Conservation (phyloP, 768 basidiomycete genomes). For the Dendrothele bispora region DNA sequence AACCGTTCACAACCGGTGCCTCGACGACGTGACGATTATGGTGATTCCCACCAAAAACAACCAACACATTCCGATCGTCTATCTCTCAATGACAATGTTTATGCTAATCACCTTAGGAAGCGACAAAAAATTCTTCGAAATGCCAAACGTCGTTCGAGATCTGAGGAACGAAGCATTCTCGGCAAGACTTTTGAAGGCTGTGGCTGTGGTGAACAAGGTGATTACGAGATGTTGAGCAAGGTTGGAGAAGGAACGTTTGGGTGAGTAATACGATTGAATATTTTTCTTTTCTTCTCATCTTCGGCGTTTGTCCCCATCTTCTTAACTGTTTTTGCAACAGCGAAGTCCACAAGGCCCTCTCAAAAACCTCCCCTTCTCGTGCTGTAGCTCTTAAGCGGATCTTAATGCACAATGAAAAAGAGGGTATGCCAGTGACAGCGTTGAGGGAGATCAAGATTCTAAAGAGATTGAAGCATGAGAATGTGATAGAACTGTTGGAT, state of each 20-base stretch:
- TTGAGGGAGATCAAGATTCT: slow-evolving; percentile 96
- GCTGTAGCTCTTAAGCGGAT: slow-evolving; percentile 91
- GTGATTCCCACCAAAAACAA: slow-evolving; percentile 18
- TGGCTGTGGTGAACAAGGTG: slow-evolving; percentile 69
- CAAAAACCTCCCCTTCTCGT: slow-evolving; percentile 54
- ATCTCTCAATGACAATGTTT: no score
- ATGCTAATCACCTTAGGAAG: no score
- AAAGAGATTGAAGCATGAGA: slow-evolving; percentile 83
- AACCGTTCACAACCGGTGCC: slow-evolving; percentile 5
- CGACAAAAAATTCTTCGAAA: background rate
- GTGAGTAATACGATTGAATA: slow-evolving; percentile 45
- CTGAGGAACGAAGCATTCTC: slow-evolving; percentile 69
- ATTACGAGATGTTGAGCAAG: slow-evolving; percentile 83
- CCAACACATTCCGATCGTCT: slow-evolving; percentile 25
- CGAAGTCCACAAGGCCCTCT: slow-evolving; percentile 88
- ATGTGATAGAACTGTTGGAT: slow-evolving; percentile 85
- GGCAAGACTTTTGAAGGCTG: slow-evolving; percentile 69
- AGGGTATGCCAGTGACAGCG: slow-evolving; percentile 96
- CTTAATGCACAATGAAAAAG: slow-evolving; percentile 94
- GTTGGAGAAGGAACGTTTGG: slow-evolving; percentile 98
- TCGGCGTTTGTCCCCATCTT: slow-evolving; percentile 9
- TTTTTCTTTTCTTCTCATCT: slow-evolving; percentile 6
- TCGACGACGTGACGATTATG: slow-evolving; percentile 2
- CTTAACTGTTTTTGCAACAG: slow-evolving; percentile 39
- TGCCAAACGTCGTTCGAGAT: slow-evolving; percentile 44